Conservation (phyloP, 2,329 filamentous ascomycete genomes). For the Grosmannia clavigera region DNA sequence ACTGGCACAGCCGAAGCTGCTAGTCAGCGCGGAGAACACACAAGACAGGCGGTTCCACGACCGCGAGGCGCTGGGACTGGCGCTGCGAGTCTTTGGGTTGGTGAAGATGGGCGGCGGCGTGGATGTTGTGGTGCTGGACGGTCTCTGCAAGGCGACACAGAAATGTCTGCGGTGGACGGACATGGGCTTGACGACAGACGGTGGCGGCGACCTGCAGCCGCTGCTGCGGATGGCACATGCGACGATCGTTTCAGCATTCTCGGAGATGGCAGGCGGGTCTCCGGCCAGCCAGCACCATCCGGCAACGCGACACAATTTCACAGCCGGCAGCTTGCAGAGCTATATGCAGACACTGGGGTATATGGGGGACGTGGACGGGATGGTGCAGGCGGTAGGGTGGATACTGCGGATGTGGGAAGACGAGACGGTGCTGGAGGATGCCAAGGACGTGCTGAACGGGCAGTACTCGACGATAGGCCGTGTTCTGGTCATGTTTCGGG, state of each 20-base stretch:
- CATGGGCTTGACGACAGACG: background rate
- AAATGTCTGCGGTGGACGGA: conserved; percentile 8
- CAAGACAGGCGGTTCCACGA: conserved; percentile 14
- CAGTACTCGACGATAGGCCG: conserved; percentile 19
- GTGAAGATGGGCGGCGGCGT: conserved; percentile 19
- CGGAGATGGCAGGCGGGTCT: conserved; percentile 12
- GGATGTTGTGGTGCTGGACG: conserved; percentile 23
- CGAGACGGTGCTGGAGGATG: conserved; percentile 21
- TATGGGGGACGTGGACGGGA: conserved; percentile 44
- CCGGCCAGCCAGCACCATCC: background rate
- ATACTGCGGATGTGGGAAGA: conserved; percentile 35
- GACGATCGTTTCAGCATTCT: conserved; percentile 11
- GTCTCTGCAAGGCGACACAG: conserved; percentile 17
- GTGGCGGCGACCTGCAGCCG: background rate
- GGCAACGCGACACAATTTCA: conserved; percentile 27
- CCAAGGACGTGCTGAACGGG: conserved; percentile 23
- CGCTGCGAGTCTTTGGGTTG: conserved; percentile 19
- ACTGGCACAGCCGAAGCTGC: conserved; percentile 23
- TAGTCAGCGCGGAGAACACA: conserved; percentile 14
- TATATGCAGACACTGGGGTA: conserved; percentile 53
- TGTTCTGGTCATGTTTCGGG: conserved; percentile 27
- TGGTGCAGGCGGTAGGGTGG: conserved; percentile 47
- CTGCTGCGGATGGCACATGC: conserved; percentile 9
- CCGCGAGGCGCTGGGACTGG: conserved; percentile 19
- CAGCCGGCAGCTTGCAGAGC: conserved; percentile 35